These are phyloP conservation scores for Cichorium intybus DNA, from an alignment of 140 eudicot genomes.

Conservation along the genomic window DNA sequence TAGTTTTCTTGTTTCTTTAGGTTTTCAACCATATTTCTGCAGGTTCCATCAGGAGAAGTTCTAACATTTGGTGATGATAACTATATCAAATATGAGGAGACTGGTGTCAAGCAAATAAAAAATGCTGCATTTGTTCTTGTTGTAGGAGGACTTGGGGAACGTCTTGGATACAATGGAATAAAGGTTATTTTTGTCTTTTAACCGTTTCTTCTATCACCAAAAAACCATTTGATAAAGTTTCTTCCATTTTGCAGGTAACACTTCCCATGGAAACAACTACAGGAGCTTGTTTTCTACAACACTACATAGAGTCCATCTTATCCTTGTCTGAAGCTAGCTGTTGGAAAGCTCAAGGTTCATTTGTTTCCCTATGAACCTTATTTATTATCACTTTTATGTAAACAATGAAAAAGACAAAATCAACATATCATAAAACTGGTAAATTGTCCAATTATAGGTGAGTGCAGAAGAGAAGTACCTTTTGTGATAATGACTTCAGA, in stretches of 20 bases:
- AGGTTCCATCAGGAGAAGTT: too few relatives aligned
- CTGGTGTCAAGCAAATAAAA: too few relatives aligned
- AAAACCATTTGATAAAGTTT: slow-evolving; percentile 7
- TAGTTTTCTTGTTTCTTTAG: background rate
- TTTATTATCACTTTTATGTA: too few relatives aligned
- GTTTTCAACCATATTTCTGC: slow-evolving; percentile 13
- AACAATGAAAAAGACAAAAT: too few relatives aligned
- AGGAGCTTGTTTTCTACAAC: slow-evolving; percentile 83
- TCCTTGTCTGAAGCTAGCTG: slow-evolving; percentile 79
- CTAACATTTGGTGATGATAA: too few relatives aligned
- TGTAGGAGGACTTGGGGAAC: slow-evolving; percentile 98
- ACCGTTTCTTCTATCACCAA: background rate
- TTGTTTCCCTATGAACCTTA: too few relatives aligned
- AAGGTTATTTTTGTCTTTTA: slow-evolving; percentile 42
- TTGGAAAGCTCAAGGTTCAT: slow-evolving; percentile 57
- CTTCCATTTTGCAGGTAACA: slow-evolving; percentile 60
- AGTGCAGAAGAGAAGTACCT: slow-evolving; percentile 61
- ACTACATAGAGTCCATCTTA: slow-evolving; percentile 78
- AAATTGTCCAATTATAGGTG: slow-evolving; percentile 56
- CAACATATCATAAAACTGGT: too few relatives aligned
- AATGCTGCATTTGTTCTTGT: slow-evolving; percentile 97
- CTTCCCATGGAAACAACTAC: slow-evolving; percentile 81
- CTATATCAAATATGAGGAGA: too few relatives aligned
- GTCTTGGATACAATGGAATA: slow-evolving; percentile 94
- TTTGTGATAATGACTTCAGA: slow-evolving; percentile 96